Conservation (phyloP, 176 grass and related monocot species). For the Oryza nivara region DNA sequence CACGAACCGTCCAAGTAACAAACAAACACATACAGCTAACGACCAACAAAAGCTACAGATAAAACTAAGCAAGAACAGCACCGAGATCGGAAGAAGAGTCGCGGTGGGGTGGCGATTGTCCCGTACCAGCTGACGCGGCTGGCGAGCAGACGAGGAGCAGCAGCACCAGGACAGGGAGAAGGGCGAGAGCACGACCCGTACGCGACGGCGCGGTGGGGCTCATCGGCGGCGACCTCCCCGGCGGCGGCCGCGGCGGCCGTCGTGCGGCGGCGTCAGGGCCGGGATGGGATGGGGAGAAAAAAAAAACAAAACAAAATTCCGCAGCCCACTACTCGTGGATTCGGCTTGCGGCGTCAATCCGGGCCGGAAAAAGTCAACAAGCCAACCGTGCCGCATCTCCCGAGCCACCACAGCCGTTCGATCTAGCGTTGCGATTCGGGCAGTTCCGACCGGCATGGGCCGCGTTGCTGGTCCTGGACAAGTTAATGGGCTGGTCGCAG, state of each 20-base stretch:
- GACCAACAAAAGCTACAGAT: background rate
- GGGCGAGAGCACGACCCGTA: background rate
- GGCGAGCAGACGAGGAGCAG: constrained; percentile 17
- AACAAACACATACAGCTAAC: background rate
- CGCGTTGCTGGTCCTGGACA: background rate
- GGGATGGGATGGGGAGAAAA: background rate
- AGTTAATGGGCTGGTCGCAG: background rate
- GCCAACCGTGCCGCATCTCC: background rate
- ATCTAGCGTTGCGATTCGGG: background rate
- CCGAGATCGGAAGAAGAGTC: background rate
- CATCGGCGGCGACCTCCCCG: constrained; percentile 34
- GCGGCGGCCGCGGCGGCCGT: background rate
- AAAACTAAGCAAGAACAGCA: background rate
- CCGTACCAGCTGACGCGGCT: constrained; percentile 45
- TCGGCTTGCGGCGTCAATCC: constrained; percentile 11
- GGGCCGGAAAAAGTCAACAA: constrained; percentile 28
- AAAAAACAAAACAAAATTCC: background rate
- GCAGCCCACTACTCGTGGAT: constrained; percentile 5
- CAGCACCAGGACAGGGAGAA: background rate
- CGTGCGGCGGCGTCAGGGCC: background rate
- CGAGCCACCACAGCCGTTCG: background rate
- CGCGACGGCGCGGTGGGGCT: background rate
- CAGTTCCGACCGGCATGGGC: background rate
- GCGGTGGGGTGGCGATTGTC: background rate
- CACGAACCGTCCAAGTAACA: background rate